Base-by-base conservation (phyloP, 1,284 basidiomycete species). In the Anthracocystis walkeri region DNA sequence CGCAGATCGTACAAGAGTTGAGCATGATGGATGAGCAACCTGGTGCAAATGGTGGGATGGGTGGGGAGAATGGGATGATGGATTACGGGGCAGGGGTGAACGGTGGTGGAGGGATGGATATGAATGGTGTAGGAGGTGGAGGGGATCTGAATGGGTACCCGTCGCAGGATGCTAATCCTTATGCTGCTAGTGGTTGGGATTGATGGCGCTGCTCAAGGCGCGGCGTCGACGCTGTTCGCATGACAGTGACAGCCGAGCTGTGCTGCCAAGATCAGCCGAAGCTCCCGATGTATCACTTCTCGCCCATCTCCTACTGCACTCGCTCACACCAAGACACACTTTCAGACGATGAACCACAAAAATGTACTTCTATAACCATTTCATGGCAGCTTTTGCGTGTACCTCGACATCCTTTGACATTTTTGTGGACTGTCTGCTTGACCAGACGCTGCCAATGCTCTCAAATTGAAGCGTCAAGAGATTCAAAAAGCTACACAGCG, bases 1-100 rank as follows among this genome's bases (percentile, higher is more conserved):
- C 83, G 18, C 78, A 83, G 63, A 81, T 85, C 33, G 79, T 85
- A 14, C 82, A 83, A 44, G 82, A 82, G 58, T 51, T 85, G 41
- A 83, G 82, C 33, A 68, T 83, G 64, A 41, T 82, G 46, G 79
- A 80, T 46, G 80, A 80, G 21, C 75, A 64, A 12, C 61, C 57
- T 2, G 73, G 55, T 8, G 76, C 18, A 1, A 10, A 44, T 5
- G 57, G 23, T 0, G 66, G 25, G 7, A 54, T 27, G 3, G 65
- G 53, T 1, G 53, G 67, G 56, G 65, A 65, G 23, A 60, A 64
- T 38, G 60, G 65, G 4, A 53, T 72, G 59, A 65, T 68, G 53
- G 70, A 73, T 38, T 70, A 70, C 33, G 67, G 67, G 18, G 57
- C n/a, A 14, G 48, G 41, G 11, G 21, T n/a, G 27, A 58, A 46